Conservation (phyloP, 495 filamentous ascomycete species). For the Podospora didyma region DNA sequence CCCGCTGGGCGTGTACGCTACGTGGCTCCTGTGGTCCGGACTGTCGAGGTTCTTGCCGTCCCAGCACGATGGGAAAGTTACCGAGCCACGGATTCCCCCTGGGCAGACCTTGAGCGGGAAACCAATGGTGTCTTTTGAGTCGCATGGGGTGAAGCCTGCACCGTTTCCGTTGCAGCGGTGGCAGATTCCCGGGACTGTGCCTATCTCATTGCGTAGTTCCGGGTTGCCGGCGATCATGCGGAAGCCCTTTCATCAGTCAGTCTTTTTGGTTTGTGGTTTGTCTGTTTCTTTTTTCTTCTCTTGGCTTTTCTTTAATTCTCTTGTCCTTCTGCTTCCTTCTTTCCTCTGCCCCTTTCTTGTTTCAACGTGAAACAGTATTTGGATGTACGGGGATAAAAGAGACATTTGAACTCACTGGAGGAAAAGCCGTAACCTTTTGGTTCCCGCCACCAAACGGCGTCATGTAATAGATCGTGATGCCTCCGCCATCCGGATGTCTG, state of each 20-base stretch:
- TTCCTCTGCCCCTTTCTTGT: no score
- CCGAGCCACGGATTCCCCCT: no score
- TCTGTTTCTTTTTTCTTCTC: not conserved
- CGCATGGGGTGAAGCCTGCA: no score
- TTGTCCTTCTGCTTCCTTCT: no score
- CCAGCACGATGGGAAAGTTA: slow-evolving; percentile 21
- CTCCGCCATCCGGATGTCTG: slow-evolving; percentile 19
- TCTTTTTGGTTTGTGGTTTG: no score
- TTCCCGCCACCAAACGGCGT: slow-evolving; percentile 32
- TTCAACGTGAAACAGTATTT: no score
- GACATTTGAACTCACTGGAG: slow-evolving; percentile 8
- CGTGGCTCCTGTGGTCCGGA: not conserved
- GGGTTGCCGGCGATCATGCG: slow-evolving; percentile 38
- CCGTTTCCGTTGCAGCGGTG: slow-evolving; percentile 8
- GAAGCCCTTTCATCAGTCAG: slow-evolving; percentile 25
- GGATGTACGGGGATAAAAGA: not conserved
- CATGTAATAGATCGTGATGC: slow-evolving; percentile 48
- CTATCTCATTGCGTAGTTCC: slow-evolving; percentile 23
- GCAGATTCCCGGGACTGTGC: slow-evolving; percentile 25
- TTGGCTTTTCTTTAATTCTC: no score
- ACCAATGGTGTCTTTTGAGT: no score
- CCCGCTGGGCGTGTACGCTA: slow-evolving; percentile 7
- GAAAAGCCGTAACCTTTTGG: slow-evolving; percentile 44
- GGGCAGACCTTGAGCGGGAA: no score
- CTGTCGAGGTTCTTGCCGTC: no score